These are phyloP conservation scores for Fistulinella prunicolor DNA, from an alignment of 768 basidiomycete genomes.

Conservation along the genomic window DNA sequence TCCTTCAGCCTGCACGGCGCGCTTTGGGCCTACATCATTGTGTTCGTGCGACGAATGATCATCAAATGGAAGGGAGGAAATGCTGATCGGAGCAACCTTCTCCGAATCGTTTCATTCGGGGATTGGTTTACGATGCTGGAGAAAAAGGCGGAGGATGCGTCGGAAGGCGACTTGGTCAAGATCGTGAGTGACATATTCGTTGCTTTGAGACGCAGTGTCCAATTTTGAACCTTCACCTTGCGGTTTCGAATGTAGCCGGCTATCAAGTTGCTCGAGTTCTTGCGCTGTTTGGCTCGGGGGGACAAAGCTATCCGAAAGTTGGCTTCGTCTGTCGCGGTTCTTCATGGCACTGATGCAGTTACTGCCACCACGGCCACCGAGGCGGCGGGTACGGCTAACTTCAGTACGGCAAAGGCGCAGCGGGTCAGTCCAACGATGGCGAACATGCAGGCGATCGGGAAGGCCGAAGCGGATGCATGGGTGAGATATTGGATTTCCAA, in stretches of 20 bases:
- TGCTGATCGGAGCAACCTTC: background rate
- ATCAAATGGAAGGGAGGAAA: slow-evolving; percentile 7
- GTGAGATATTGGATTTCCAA: slow-evolving; percentile 27
- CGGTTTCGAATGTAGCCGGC: slow-evolving; percentile 29
- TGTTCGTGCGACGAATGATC: slow-evolving; percentile 18
- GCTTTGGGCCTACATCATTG: slow-evolving; percentile 33
- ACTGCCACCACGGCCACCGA: slow-evolving; percentile 2
- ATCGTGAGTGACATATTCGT: too few relatives aligned
- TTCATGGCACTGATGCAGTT: too few relatives aligned
- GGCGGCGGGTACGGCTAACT: slow-evolving; percentile 20
- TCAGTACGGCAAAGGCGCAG: slow-evolving; percentile 14
- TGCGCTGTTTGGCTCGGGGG: slow-evolving; percentile 22
- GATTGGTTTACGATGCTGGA: slow-evolving; percentile 36
- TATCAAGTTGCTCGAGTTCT: slow-evolving; percentile 35
- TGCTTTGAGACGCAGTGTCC: too few relatives aligned
- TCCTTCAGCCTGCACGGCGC: slow-evolving; percentile 38
- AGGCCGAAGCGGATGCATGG: slow-evolving; percentile 23
- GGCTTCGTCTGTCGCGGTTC: too few relatives aligned
- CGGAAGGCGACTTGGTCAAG: slow-evolving; percentile 25
- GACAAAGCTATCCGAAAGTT: slow-evolving; percentile 14
- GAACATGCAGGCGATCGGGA: slow-evolving; percentile 24
- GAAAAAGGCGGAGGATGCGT: slow-evolving; percentile 15
- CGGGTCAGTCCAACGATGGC: slow-evolving; percentile 24
- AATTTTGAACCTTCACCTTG: background rate
- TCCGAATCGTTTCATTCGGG: slow-evolving; percentile 33